Conservation (phyloP, 192 early-diverging fungal genomes). For the Phycomyces nitens region DNA sequence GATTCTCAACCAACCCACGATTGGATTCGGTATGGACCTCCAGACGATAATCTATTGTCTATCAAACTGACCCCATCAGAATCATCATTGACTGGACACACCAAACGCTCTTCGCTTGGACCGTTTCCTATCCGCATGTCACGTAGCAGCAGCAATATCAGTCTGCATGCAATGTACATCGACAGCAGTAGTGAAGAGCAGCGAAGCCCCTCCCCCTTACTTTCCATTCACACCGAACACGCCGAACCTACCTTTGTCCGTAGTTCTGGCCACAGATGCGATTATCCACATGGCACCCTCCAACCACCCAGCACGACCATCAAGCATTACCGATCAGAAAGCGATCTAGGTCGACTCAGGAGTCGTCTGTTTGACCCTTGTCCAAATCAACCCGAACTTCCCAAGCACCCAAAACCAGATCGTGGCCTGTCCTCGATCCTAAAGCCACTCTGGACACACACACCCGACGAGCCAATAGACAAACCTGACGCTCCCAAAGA, state of each 20-base stretch:
- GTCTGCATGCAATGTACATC: not conserved
- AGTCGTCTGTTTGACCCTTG: slow-evolving; percentile 1
- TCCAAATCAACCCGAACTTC: not conserved
- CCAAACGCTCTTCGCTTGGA: not conserved
- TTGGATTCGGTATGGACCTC: too few relatives aligned
- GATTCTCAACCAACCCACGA: too few relatives aligned
- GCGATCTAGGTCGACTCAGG: slow-evolving; percentile 13
- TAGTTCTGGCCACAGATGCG: not conserved
- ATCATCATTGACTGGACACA: not conserved
- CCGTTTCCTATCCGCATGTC: not conserved
- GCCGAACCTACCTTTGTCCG: slow-evolving; percentile 28
- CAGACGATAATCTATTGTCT: too few relatives aligned
- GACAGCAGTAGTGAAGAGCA: not conserved
- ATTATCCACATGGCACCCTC: not conserved
- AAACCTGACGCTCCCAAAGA: not conserved
- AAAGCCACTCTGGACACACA: slow-evolving; percentile 2
- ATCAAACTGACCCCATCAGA: not conserved
- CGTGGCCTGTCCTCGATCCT: not conserved
- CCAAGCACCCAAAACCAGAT: not conserved
- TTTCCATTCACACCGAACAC: slow-evolving; percentile 18
- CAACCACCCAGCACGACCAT: not conserved
- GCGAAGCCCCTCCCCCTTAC: not conserved
- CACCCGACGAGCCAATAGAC: not conserved
- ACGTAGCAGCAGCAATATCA: not conserved
- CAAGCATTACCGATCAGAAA: slow-evolving; percentile 30